Conservation (phyloP, 257 asterid species). For the Thymus mandschuricus region DNA sequence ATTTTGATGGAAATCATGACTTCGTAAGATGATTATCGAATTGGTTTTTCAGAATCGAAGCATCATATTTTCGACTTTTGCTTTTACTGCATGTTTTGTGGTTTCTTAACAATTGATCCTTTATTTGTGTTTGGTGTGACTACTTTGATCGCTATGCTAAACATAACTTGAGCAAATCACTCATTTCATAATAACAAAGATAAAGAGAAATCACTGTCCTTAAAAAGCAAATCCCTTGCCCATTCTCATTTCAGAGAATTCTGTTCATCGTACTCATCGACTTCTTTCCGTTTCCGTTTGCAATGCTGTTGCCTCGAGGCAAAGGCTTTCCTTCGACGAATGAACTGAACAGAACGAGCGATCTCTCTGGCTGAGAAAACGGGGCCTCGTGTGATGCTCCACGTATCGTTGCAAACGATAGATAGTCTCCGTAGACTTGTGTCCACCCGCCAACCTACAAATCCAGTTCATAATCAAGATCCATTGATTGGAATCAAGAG, state of each 20-base stretch:
- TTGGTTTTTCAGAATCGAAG: neutral
- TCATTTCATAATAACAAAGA: neutral
- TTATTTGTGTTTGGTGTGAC: neutral
- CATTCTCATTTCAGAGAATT: slow-evolving; percentile 11
- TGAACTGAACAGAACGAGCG: slow-evolving; percentile 63
- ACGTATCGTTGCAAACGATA: slow-evolving; percentile 80
- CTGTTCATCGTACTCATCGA: slow-evolving; percentile 22
- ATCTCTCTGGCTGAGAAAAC: slow-evolving; percentile 77
- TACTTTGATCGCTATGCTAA: neutral
- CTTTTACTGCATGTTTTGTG: neutral
- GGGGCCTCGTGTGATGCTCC: slow-evolving; percentile 94
- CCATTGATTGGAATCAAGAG: neutral
- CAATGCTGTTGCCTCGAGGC: slow-evolving; percentile 35
- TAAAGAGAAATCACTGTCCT: neutral
- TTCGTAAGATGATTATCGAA: slow-evolving; percentile 1
- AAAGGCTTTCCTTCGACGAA: slow-evolving; percentile 63
- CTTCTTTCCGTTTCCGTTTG: neutral
- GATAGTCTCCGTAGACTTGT: slow-evolving; percentile 54
- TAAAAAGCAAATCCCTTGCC: neutral
- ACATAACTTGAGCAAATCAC: neutral
- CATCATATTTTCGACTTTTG: neutral
- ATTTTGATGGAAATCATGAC: slow-evolving; percentile 21
- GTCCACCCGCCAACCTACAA: slow-evolving; percentile 84
- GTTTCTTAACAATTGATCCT: neutral
- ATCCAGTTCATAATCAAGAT: neutral